phyloP scores from a whole-genome alignment of 1,139 yeast species.

The Blastobotrys raffinosifermentans region DNA sequence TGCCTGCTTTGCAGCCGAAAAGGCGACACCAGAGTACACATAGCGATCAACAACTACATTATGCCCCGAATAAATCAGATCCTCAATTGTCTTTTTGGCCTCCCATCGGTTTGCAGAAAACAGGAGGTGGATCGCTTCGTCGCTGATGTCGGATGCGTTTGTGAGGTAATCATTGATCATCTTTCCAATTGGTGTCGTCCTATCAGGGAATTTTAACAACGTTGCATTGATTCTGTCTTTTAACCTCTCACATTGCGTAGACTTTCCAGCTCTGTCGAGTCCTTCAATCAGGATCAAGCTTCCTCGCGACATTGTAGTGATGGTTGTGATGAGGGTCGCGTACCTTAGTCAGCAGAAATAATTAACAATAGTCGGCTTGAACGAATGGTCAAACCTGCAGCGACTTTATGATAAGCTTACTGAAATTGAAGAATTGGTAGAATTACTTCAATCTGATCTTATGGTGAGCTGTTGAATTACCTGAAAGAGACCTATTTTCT shows the following conservation, averaged over 20 bases:
- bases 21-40: conserved; percentile 89
- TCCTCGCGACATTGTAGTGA: conserved; percentile 43
- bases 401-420: no score
- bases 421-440: no score
- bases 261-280: conserved; percentile 88
- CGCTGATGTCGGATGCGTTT: conserved; percentile 33
- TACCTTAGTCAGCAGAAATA: no score
- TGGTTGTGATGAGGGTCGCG: no score
- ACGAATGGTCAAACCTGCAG: no score
- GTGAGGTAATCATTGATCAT: conserved; percentile 70
- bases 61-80: conserved; percentile 46
- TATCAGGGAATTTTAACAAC: conserved; percentile 76
- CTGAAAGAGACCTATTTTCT: no score
- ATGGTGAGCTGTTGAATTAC: no score
- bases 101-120: conserved; percentile 98
- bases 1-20: conserved; percentile 68
- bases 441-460: no score
- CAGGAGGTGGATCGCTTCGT: conserved; percentile 73
- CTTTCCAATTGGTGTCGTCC: conserved; percentile 74
- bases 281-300: conserved; percentile 82
- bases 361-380: no score
- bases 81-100: conserved; percentile 44
- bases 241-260: conserved; percentile 69
- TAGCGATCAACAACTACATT: conserved; percentile 77
- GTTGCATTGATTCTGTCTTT: conserved; percentile 37